These are phyloP conservation scores for Pythium aquatile DNA, from an alignment of 352 stramenopile genomes.

Conservation along the genomic window DNA sequence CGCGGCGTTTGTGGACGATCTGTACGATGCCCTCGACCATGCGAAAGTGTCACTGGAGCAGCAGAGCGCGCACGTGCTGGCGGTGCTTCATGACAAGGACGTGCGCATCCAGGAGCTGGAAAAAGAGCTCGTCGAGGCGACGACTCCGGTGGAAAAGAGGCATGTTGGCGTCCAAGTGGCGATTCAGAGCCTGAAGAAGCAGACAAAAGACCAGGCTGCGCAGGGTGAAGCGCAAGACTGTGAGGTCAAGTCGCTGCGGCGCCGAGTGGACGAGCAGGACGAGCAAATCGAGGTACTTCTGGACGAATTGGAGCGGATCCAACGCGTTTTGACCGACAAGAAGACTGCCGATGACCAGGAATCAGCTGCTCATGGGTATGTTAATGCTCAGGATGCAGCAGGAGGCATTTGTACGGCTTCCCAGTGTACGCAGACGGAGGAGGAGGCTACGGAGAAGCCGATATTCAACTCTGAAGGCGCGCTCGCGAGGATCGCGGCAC, in stretches of 20 bases:
- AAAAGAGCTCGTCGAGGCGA: not conserved
- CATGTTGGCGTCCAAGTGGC: not conserved
- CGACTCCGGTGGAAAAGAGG: not conserved
- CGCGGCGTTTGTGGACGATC: conserved; percentile 21
- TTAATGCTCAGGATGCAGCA: too few relatives aligned
- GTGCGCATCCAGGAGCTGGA: conserved; percentile 24
- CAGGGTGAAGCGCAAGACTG: not conserved
- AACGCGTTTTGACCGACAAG: conserved; percentile 4
- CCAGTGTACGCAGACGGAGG: conserved; percentile 12
- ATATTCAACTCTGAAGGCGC: not conserved
- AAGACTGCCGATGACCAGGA: not conserved
- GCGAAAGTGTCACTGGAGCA: conserved; percentile 17
- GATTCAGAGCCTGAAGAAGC: not conserved
- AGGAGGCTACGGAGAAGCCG: not conserved
- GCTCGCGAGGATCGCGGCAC: not conserved
- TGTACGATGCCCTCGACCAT: conserved; percentile 18
- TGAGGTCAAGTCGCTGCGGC: conserved; percentile 1
- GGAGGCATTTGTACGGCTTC: not conserved
- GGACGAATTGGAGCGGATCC: conserved; percentile 31
- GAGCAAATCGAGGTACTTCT: conserved; percentile 35
- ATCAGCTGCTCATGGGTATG: not conserved
- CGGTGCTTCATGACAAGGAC: conserved; percentile 32
- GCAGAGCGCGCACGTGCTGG: conserved; percentile 28
- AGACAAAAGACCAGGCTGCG: not conserved
- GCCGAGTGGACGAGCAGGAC: conserved; percentile 21